These are phyloP conservation scores for Pythium sp. DNA, from an alignment of 352 stramenopile genomes.

Conservation along the genomic window DNA sequence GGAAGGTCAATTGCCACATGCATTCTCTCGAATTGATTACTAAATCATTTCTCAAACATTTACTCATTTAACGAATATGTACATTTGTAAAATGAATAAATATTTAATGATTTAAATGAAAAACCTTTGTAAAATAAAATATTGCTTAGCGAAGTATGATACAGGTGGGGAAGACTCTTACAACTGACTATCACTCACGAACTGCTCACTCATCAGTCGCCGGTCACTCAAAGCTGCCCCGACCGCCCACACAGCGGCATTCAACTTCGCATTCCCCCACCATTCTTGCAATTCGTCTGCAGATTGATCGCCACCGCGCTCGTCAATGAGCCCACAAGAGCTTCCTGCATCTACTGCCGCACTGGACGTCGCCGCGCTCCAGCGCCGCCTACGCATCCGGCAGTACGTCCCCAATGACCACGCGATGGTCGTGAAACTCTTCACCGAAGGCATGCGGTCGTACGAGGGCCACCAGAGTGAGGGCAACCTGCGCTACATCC, in stretches of 20 bases:
- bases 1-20: not conserved
- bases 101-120: too few relatives aligned
- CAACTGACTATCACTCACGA: not conserved
- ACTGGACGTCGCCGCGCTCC: not conserved
- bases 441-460: constrained; percentile 11
- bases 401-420: constrained; percentile 23
- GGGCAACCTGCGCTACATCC: constrained; percentile 19
- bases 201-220: not conserved
- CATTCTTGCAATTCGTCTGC: not conserved
- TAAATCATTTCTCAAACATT: not conserved
- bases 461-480: constrained; percentile 16
- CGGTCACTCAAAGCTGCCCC: not conserved
- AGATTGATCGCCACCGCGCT: not conserved
- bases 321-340: not conserved
- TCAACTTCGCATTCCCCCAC: not conserved
- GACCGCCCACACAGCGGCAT: not conserved
- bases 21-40: not conserved
- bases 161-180: not conserved
- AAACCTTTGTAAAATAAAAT: not conserved
- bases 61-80: not conserved
- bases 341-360: not conserved
- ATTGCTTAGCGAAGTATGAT: not conserved
- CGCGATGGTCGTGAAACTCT: constrained; percentile 18
- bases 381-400: constrained; percentile 19
- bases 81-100: too few relatives aligned